These are phyloP conservation scores for Pythium scleroteichum DNA, from an alignment of 352 stramenopile genomes.

Conservation along the genomic window DNA sequence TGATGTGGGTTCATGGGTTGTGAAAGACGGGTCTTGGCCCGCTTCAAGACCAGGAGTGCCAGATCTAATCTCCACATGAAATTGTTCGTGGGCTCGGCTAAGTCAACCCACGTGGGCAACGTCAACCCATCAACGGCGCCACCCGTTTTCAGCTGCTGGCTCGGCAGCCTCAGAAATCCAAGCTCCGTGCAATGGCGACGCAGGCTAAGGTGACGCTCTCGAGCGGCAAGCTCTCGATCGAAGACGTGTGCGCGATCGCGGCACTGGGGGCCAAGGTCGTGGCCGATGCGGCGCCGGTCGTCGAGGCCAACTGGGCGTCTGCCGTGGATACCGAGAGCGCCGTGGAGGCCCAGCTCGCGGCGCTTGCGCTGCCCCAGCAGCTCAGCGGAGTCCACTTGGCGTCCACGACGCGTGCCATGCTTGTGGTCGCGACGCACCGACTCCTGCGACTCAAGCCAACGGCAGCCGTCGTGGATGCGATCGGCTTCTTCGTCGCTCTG, in stretches of 20 bases:
- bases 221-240: conserved; percentile 52
- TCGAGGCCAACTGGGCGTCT: conserved; percentile 12
- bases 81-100: neutral
- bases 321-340: conserved; percentile 9
- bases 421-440: conserved; percentile 47
- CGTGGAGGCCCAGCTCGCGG: conserved; percentile 14
- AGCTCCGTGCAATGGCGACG: conserved; percentile 28
- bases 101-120: neutral
- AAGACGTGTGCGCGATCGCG: conserved; percentile 63
- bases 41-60: too few relatives aligned
- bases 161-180: neutral
- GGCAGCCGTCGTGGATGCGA: conserved; percentile 31
- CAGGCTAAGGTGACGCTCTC: conserved; percentile 56
- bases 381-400: conserved; percentile 1
- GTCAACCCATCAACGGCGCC: conserved; percentile 5
- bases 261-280: conserved; percentile 45
- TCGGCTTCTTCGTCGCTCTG: conserved; percentile 48
- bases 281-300: conserved; percentile 30
- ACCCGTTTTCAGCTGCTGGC: neutral
- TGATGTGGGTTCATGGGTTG: too few relatives aligned
- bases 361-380: conserved; percentile 6
- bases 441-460: conserved; percentile 44
- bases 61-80: conserved; percentile 14
- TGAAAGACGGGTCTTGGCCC: too few relatives aligned
- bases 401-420: conserved; percentile 33